A percentile compares a stretch with the other conserved stretches of the same genome.
Evolutionary conservation across 345 rosid genomes (phyloP).

Genomic region (Citrus unshiu): DNA sequence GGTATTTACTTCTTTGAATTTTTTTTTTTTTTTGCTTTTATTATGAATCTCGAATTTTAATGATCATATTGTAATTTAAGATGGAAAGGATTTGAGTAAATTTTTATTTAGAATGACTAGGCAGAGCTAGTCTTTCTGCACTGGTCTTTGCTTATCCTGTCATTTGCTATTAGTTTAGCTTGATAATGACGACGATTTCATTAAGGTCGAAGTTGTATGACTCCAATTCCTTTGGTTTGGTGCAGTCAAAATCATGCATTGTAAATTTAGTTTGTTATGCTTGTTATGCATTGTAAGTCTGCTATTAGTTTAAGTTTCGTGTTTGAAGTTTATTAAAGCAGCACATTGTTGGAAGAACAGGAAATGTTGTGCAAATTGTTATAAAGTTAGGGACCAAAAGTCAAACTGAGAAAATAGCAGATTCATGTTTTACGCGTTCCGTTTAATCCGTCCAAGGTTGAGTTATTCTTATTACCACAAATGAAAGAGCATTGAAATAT

Average conservation of each 20-base stretch:
- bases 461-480: neutral
- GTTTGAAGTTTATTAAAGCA: neutral
- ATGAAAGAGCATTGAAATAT: neutral
- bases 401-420: neutral
- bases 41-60: neutral
- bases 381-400: neutral
- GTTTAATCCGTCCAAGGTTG: neutral
- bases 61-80: neutral
- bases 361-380: neutral
- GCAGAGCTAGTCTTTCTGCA: neutral
- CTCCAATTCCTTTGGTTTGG: neutral
- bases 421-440: neutral
- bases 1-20: conserved; percentile 30
- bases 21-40: neutral
- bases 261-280: neutral
- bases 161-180: neutral
- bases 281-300: neutral
- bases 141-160: neutral
- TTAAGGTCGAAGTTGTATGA: neutral
- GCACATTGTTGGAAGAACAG: neutral
- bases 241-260: neutral
- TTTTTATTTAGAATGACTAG: neutral
- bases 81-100: neutral
- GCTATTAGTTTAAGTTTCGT: neutral
- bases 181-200: neutral